Conservation (phyloP, 1,284 basidiomycete species). For the Sporisorium scitamineum region DNA sequence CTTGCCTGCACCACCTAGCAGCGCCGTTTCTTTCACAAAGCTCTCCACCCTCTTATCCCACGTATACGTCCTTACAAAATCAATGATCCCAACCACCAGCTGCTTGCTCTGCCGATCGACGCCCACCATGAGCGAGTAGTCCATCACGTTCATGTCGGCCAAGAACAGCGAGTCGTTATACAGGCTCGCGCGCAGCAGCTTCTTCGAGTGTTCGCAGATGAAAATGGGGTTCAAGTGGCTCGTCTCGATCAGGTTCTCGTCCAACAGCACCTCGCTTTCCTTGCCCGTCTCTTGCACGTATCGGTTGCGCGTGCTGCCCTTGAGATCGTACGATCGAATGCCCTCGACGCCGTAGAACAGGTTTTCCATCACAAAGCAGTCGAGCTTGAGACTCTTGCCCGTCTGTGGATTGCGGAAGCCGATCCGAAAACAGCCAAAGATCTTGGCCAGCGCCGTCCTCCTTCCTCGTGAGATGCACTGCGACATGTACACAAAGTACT, state of each 20-base stretch:
- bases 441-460: conserved; percentile 93
- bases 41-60: conserved; percentile 99
- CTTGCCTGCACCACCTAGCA: conserved; percentile 77
- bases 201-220: conserved; percentile 93
- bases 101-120: conserved; percentile 71
- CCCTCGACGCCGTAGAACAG: conserved; percentile 92
- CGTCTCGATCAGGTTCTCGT: conserved; percentile 86
- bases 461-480: conserved; percentile 74
- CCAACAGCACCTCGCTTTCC: conserved; percentile 87
- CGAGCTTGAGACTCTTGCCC: conserved; percentile 88
- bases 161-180: conserved; percentile 90
- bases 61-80: conserved; percentile 92
- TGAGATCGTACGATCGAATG: conserved; percentile 74
- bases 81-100: conserved; percentile 92
- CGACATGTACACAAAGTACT: conserved; percentile 97
- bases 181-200: conserved; percentile 87
- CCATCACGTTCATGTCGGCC: conserved; percentile 93
- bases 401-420: conserved; percentile 86
- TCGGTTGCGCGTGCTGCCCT: conserved; percentile 66
- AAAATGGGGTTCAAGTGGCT: conserved; percentile 80
- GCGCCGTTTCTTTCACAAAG: conserved; percentile 94
- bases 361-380: conserved; percentile 96
- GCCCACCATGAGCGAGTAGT: conserved; percentile 96
- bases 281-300: conserved; percentile 88
- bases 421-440: conserved; percentile 97